Evolutionary conservation across 2,329 filamentous ascomycete genomes (phyloP).

Genomic region (Knufia fluminis): DNA sequence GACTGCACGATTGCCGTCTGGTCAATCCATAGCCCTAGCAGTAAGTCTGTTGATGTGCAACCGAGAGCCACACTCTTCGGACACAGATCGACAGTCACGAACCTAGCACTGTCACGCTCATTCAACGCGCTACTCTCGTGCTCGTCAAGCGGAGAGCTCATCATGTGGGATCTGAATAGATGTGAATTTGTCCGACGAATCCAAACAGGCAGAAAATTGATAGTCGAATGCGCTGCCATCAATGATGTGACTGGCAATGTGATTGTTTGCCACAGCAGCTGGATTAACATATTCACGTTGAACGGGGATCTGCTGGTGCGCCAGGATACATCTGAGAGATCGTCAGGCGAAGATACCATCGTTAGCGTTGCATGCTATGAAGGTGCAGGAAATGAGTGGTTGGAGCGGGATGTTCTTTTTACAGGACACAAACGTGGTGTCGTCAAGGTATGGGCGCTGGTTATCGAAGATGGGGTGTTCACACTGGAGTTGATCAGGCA

Average conservation of each 20-base stretch:
- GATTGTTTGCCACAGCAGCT: conserved; percentile 67
- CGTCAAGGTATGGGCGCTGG: conserved; percentile 59
- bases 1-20: conserved; percentile 88
- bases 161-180: conserved; percentile 91
- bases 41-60: conserved; percentile 67
- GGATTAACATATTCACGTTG: conserved; percentile 71
- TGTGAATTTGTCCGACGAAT: conserved; percentile 75
- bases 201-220: conserved; percentile 39
- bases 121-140: conserved; percentile 83
- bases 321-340: conserved; percentile 63
- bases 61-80: conserved; percentile 78
- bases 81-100: conserved; percentile 73
- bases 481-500: conserved; percentile 67
- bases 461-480: conserved; percentile 40
- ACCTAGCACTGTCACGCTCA: conserved; percentile 74
- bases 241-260: conserved; percentile 90
- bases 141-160: conserved; percentile 69
- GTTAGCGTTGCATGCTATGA: conserved; percentile 87
- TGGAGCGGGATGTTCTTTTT: conserved; percentile 76
- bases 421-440: conserved; percentile 78
- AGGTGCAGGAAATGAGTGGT: conserved; percentile 80
- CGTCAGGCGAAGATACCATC: conserved; percentile 59
- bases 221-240: conserved; percentile 62
- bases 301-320: conserved; percentile 78
- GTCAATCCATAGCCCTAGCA: conserved; percentile 53